phyloP scores from a whole-genome alignment of 1,139 yeast genomes.

The Waltiozyma sp. region DNA sequence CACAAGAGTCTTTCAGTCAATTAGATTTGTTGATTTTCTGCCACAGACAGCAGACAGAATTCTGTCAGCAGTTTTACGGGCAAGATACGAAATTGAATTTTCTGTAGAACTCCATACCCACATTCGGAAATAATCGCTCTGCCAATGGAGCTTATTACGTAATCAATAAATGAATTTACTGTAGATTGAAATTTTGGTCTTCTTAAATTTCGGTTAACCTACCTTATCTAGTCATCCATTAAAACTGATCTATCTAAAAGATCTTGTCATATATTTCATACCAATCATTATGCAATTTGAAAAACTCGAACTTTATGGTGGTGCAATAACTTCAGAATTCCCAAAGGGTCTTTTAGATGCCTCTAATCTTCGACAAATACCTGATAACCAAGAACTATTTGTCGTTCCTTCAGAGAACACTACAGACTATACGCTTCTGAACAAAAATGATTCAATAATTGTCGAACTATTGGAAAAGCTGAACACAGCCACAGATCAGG shows the following conservation, averaged over 20 bases:
- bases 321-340: constrained; percentile 50
- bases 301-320: constrained; percentile 49
- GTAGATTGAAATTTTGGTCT: too few relatives aligned
- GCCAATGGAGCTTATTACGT: too few relatives aligned
- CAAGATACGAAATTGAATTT: too few relatives aligned
- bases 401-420: constrained; percentile 30
- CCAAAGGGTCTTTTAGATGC: constrained; percentile 60
- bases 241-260: too few relatives aligned
- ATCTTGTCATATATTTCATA: too few relatives aligned
- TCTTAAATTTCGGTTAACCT: too few relatives aligned
- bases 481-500: constrained; percentile 25
- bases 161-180: too few relatives aligned
- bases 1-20: too few relatives aligned
- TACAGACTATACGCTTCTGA: constrained; percentile 21
- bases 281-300: constrained; percentile 4
- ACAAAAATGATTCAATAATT: constrained; percentile 49
- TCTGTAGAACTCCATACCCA: too few relatives aligned
- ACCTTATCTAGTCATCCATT: too few relatives aligned
- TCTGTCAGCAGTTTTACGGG: too few relatives aligned
- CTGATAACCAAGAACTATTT: constrained; percentile 84
- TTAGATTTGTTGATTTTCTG: neutral
- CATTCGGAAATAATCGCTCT: too few relatives aligned
- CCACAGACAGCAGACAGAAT: neutral
- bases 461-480: constrained; percentile 62
- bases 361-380: constrained; percentile 62